Evolutionary conservation across 2,329 filamentous ascomycete species (phyloP).

Genomic region (Pestalotiopsis sp.): DNA sequence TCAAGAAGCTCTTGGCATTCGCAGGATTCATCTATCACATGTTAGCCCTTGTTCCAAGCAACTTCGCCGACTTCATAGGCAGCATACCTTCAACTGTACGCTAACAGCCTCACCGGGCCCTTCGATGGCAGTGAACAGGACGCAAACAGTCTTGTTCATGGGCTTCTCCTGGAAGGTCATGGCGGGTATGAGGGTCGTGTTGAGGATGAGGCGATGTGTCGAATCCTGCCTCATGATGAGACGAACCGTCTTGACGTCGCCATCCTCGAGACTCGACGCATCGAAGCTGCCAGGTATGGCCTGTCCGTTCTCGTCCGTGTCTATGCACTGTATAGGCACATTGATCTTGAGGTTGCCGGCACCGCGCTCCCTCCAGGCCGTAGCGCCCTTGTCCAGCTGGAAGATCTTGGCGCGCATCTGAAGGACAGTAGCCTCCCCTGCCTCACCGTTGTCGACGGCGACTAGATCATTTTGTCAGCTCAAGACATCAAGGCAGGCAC

Average conservation of each 20-base stretch:
- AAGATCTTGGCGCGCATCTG: conserved; percentile 83
- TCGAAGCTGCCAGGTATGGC: conserved; percentile 58
- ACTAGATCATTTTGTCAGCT: conserved; percentile 42
- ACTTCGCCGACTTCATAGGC: not conserved
- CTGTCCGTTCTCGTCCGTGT: conserved; percentile 48
- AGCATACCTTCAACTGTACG: conserved; percentile 62
- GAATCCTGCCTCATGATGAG: conserved; percentile 92
- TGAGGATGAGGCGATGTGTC: conserved; percentile 83
- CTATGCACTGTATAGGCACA: conserved; percentile 59
- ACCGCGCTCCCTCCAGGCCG: conserved; percentile 89
- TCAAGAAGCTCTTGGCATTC: conserved; percentile 54
- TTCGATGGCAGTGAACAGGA: conserved; percentile 68
- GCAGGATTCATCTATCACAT: conserved; percentile 50
- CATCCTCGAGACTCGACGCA: conserved; percentile 50
- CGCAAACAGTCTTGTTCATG: conserved; percentile 68
- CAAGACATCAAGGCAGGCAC: not conserved
- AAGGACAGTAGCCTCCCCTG: conserved; percentile 76
- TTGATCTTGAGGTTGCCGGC: conserved; percentile 85
- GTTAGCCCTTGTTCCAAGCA: not conserved
- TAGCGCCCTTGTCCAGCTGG: conserved; percentile 64
- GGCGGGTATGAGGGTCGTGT: conserved; percentile 76
- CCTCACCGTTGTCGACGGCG: conserved; percentile 81
- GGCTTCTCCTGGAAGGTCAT: conserved; percentile 81
- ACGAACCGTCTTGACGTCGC: conserved; percentile 60
- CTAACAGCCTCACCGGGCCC: conserved; percentile 56